phyloP scores from a whole-genome alignment of 768 basidiomycete genomes.

The Boletus rubroflammeus region DNA sequence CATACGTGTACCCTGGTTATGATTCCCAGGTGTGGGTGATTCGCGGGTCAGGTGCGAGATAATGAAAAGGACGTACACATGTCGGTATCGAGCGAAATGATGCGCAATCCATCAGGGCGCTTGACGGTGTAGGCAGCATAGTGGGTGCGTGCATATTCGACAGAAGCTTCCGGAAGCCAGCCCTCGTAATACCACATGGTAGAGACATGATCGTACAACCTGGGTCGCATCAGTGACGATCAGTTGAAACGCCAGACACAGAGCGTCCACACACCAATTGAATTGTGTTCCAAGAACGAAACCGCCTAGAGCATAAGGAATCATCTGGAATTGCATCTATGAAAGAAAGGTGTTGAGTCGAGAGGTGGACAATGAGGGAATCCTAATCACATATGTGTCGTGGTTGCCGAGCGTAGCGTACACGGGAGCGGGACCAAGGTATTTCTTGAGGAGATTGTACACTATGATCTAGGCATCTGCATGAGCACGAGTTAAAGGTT shows the following conservation, averaged over 20 bases:
- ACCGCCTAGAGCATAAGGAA: constrained; percentile 38
- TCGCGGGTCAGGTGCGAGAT: neutral
- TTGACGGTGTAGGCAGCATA: constrained; percentile 46
- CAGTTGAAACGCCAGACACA: neutral
- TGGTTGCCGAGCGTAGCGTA: constrained; percentile 74
- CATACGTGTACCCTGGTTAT: constrained; percentile 34
- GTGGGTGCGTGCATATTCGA: constrained; percentile 40
- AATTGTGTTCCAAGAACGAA: constrained; percentile 34
- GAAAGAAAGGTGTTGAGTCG: neutral
- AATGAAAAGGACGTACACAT: constrained; percentile 35
- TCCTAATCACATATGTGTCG: constrained; percentile 53
- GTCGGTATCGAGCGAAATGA: constrained; percentile 51
- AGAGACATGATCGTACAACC: constrained; percentile 50
- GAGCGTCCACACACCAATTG: constrained; percentile 34
- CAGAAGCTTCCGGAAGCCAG: constrained; percentile 41
- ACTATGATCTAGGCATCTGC: constrained; percentile 41
- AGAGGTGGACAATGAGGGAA: neutral
- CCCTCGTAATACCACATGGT: constrained; percentile 43
- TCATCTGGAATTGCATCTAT: constrained; percentile 31
- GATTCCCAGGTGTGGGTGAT: neutral
- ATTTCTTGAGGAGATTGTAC: constrained; percentile 58
- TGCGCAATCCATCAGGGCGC: constrained; percentile 41
- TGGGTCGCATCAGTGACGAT: constrained; percentile 6
- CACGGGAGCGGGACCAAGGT: constrained; percentile 58
- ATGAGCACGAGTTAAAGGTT: neutral